Base-by-base conservation (phyloP, 352 stramenopile species). In the Globisporangium paroecandrum region DNA sequence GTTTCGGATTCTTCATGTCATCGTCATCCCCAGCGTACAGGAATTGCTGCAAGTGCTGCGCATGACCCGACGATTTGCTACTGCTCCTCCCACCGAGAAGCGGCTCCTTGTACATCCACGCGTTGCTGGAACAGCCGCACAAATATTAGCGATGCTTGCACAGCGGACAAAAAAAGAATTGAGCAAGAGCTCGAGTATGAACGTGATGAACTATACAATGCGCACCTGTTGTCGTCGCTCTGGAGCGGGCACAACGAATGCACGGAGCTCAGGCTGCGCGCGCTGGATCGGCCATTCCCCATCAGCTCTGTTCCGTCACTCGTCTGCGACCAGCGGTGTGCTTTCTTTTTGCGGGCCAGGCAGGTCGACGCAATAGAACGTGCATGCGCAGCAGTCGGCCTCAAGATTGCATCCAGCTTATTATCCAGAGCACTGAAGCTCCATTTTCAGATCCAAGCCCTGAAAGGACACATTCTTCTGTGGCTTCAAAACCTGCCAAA, bases 101-200 rank as follows among this genome's bases (percentile, higher is more conserved):
- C 36, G 85, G 83, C 59, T 93, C 77, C 25, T 85, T 65, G 53
- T 85, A 90, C 72, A 80, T 74, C 24, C 55, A 70, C 9, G 71
- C 69, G 24, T 73, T 82, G 55, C 54, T 58, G 59, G 6, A 0
- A 20, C 43, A 51, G 18, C 15, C 43, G 6, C 18, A 22, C 1
- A 4, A 51, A 51, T 5, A 6, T 22, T 22, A 9, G 6, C 20
- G 43, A n/a, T 46, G 15, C 1, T 38, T 60, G 3, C 5, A 29
- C 25, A 70, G 38, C 47, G 13, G 36, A 22, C 25, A 66, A 29
- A 20, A 15, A 58, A 7, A 3, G 25, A 47, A 49, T n/a, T n/a
- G 15, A 41, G 7, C 10, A 27, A 38, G 27, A 36, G 32, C 32
- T 36, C 6, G 25, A 25, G 27, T 24, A 6, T 27, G 43, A 3